Conservation (phyloP, 1,139 yeast genomes). For the Suhomyces maxii region DNA sequence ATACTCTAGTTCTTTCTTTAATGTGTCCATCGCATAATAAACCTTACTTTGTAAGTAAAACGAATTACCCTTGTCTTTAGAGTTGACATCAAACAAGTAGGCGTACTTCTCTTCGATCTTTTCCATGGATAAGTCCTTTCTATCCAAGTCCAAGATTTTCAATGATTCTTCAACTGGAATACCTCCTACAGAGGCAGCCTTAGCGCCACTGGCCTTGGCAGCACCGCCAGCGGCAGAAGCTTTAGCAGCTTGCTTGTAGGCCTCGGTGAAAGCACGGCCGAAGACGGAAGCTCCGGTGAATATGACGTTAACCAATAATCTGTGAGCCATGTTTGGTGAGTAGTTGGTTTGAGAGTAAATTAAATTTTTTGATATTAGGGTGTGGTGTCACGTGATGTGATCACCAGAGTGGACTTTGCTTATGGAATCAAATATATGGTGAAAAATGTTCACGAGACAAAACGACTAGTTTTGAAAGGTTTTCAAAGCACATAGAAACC, state of each 20-base stretch:
- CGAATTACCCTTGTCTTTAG: constrained; percentile 91
- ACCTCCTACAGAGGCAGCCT: constrained; percentile 63
- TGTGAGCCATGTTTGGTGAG: constrained; percentile 65
- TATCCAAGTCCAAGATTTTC: constrained; percentile 82
- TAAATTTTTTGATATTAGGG: constrained; percentile 2
- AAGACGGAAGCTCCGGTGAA: constrained; percentile 95
- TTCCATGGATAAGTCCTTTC: constrained; percentile 53
- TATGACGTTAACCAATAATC: constrained; percentile 83
- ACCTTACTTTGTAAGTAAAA: constrained; percentile 92
- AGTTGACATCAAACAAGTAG: constrained; percentile 82
- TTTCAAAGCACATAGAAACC: too few relatives aligned
- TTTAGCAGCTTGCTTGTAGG: constrained; percentile 94
- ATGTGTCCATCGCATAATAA: constrained; percentile 60
- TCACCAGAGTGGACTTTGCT: background rate
- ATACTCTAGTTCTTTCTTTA: constrained; percentile 48
- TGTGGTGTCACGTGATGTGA: constrained; percentile 1
- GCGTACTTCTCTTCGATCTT: constrained; percentile 74
- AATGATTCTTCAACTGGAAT: constrained; percentile 86
- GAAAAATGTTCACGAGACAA: background rate
- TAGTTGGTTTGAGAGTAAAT: constrained; percentile 1
- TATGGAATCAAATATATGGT: background rate
- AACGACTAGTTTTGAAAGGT: too few relatives aligned
- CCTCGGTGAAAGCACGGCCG: constrained; percentile 95
- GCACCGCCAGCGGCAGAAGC: constrained; percentile 72
- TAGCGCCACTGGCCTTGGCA: constrained; percentile 46